A percentile compares a stretch with the other conserved stretches of the same genome.
Conservation (phyloP, 1,284 basidiomycete genomes). For the Caloboletus inedulis region DNA sequence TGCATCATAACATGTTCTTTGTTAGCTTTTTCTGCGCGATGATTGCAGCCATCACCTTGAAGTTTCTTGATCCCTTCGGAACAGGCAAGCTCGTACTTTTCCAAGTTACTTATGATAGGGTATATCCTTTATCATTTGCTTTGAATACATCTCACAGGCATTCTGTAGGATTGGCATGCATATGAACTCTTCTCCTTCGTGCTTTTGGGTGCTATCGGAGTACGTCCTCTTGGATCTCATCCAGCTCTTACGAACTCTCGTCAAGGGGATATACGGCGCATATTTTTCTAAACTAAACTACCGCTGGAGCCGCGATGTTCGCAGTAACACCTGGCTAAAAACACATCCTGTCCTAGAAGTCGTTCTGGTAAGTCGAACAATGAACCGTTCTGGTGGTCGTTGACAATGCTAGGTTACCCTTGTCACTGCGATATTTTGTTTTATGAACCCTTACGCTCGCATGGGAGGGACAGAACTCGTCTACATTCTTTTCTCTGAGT, state of each 20-base stretch:
- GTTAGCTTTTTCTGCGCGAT: conserved; percentile 90
- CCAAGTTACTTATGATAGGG: conserved; percentile 87
- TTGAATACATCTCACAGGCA: conserved; percentile 1
- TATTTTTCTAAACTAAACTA: conserved; percentile 92
- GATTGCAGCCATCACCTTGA: conserved; percentile 87
- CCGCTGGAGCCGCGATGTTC: conserved; percentile 81
- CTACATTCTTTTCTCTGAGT: conserved; percentile 88
- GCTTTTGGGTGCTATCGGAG: conserved; percentile 83
- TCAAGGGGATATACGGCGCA: conserved; percentile 88
- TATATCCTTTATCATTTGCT: conserved; percentile 20
- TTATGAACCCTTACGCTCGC: conserved; percentile 86
- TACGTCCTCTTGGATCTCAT: conserved; percentile 29
- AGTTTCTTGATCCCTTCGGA: conserved; percentile 90
- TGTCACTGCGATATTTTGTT: conserved; percentile 74
- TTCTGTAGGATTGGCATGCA: conserved; percentile 82
- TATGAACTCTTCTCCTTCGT: conserved; percentile 84
- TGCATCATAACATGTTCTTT: conserved; percentile 2
- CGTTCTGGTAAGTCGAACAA: conserved; percentile 54
- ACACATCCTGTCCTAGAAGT: conserved; percentile 85
- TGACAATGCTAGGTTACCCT: conserved; percentile 61
- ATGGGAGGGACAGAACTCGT: conserved; percentile 97
- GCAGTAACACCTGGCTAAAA: conserved; percentile 79
- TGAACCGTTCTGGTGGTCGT: neutral
- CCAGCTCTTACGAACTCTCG: conserved; percentile 8
- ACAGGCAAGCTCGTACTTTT: conserved; percentile 83